These are phyloP conservation scores for Debaryomyces psychrophilus DNA, from an alignment of 1,139 yeast genomes.

Conservation along the genomic window DNA sequence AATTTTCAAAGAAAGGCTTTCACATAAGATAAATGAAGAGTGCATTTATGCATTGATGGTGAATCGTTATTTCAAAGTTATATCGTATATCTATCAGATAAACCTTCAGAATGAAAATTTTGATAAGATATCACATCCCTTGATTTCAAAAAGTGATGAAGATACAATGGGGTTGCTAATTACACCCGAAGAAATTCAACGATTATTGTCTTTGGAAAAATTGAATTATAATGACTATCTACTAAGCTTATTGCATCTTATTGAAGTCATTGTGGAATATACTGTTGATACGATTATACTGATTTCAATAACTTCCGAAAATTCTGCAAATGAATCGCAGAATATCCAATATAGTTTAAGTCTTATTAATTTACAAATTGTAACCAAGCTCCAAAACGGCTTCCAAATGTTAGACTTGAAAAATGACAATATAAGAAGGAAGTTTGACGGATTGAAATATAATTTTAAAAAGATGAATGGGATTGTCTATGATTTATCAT, in stretches of 20 bases:
- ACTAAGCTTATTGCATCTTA: conserved; percentile 26
- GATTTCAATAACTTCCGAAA: conserved; percentile 22
- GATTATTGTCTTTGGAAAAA: conserved; percentile 16
- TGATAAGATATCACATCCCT: conserved; percentile 14
- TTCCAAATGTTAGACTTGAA: conserved; percentile 36
- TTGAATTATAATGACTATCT: conserved; percentile 29
- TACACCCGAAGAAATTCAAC: conserved; percentile 23
- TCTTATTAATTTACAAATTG: conserved; percentile 28
- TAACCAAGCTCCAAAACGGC: conserved; percentile 30
- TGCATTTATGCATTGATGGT: conserved; percentile 22
- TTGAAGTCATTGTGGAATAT: conserved; percentile 32
- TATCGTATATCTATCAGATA: conserved; percentile 15
- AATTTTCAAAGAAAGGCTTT: conserved; percentile 25
- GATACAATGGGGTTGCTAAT: conserved; percentile 22
- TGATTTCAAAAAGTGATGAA: conserved; percentile 13
- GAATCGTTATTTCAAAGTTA: conserved; percentile 24
- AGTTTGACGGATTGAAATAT: conserved; percentile 36
- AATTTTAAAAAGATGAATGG: conserved; percentile 32
- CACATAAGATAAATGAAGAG: conserved; percentile 27
- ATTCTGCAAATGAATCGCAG: conserved; percentile 5
- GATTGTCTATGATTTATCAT: conserved; percentile 32
- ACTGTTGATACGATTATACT: conserved; percentile 32
- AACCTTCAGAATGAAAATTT: conserved; percentile 6
- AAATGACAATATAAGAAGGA: conserved; percentile 33
- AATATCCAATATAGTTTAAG: conserved; percentile 25